phyloP scores from a whole-genome alignment of 2,329 filamentous ascomycete genomes.

The Pseudocercospora macadamiae region DNA sequence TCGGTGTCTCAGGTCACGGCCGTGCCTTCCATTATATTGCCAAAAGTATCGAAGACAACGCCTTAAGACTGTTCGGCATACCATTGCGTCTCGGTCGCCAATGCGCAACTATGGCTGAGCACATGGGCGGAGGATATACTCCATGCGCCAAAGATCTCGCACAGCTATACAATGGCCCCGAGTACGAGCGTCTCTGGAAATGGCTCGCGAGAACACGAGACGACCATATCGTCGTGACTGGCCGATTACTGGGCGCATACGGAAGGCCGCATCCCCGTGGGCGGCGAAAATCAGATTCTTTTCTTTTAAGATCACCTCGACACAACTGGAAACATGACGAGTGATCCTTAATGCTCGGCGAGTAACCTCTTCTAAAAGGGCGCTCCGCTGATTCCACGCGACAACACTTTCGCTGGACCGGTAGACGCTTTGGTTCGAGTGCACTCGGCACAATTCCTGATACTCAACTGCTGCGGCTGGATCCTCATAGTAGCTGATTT shows the following conservation, averaged over 20 bases:
- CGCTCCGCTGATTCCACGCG: no score
- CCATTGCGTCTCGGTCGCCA: neutral
- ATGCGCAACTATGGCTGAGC: neutral
- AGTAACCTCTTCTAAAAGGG: no score
- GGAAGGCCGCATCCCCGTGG: no score
- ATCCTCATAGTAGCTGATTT: no score
- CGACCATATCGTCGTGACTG: neutral
- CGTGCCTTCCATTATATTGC: constrained; percentile 21
- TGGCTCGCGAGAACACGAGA: neutral
- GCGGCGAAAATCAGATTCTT: neutral
- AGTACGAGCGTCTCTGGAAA: neutral
- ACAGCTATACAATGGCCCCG: neutral
- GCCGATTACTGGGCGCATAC: neutral
- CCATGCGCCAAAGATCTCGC: neutral
- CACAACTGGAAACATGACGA: neutral
- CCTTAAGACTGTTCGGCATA: neutral
- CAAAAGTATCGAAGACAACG: constrained; percentile 13
- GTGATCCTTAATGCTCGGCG: no score
- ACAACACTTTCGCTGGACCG: no score
- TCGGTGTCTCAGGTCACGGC: constrained; percentile 18
- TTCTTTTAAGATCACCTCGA: neutral
- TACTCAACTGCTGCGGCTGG: no score
- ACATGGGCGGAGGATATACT: neutral
- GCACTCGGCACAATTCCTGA: no score
- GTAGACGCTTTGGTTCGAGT: no score